Evolutionary conservation across 2,329 filamentous ascomycete genomes (phyloP).

Genomic region (Xylaria sp.): DNA sequence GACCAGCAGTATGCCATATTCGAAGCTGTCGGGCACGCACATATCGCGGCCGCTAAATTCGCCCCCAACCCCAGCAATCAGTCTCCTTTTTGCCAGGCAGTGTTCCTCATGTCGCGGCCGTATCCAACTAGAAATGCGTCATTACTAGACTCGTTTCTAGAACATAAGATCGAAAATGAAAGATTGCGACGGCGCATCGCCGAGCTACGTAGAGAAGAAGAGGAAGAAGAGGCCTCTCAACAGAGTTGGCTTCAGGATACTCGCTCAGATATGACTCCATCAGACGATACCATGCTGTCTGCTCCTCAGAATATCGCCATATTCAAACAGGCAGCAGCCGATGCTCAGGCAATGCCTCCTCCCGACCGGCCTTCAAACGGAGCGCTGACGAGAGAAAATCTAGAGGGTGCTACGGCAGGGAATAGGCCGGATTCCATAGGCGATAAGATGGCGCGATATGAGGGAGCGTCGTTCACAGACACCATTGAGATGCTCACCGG

Average conservation of each 20-base stretch:
- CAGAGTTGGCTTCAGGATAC: slow-evolving; percentile 69
- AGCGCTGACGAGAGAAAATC: slow-evolving; percentile 80
- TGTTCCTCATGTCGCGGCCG: slow-evolving; percentile 92
- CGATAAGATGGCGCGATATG: slow-evolving; percentile 87
- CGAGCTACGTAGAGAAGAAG: slow-evolving; percentile 86
- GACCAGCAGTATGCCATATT: slow-evolving; percentile 83
- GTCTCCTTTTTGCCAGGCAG: slow-evolving; percentile 81
- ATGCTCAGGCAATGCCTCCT: slow-evolving; percentile 66
- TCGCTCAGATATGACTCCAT: slow-evolving; percentile 64
- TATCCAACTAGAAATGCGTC: slow-evolving; percentile 90
- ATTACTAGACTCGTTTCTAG: slow-evolving; percentile 90
- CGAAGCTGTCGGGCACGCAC: slow-evolving; percentile 92
- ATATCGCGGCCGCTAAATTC: slow-evolving; percentile 78
- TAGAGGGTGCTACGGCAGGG: slow-evolving; percentile 76
- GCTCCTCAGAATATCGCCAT: slow-evolving; percentile 48
- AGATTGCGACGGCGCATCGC: slow-evolving; percentile 84
- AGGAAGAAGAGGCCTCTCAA: slow-evolving; percentile 78
- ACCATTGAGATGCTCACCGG: slow-evolving; percentile 95
- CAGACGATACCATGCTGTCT: slow-evolving; percentile 58
- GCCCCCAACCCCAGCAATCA: slow-evolving; percentile 72
- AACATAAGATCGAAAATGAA: slow-evolving; percentile 97
- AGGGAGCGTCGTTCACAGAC: slow-evolving; percentile 80
- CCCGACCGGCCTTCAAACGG: slow-evolving; percentile 75
- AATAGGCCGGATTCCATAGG: slow-evolving; percentile 78
- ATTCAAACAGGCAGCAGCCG: slow-evolving; percentile 56